Base-by-base conservation (phyloP, 345 rosid species). In the Arabidopsis arenosa region DNA sequence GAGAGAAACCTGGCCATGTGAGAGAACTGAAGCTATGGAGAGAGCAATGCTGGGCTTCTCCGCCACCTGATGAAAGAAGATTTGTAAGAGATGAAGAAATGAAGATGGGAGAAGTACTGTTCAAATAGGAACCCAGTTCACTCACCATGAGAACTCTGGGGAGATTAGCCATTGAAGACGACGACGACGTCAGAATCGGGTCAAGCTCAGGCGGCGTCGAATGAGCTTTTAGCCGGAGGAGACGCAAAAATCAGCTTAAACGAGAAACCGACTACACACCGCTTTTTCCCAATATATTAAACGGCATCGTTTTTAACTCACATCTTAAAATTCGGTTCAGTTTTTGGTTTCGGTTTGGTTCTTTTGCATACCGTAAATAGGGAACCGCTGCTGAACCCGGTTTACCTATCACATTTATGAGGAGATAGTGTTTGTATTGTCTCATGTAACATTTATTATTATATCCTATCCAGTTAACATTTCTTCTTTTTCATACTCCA, bases 11-110 rank as follows among this genome's bases (percentile, higher is more conserved):
- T 88, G 82, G 75, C 94, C 95, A 55, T 68, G 85, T 14, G 96
- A 90, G 80, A 91, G 92, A 12, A 81, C 89, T 36, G 96, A 83
- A 73, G 98, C 98, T 15, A 94, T 85, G 60, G 95, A 92, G 83
- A 79, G 82, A 13, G 98, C 98, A 52, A 94, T 92, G 85, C 97
- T 91, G 21, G 97, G 98, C 89, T 94, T 94, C 87, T 94, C 98
- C 10, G 98, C 97, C 61, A 94, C 93, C 98, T 86, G 85, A 35
- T 9, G 64, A 61, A 35, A 67, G 2, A 41, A 10, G n/a, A 40
- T 66, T 11, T 6, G 53, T 55, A 37, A 47, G 53, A 61, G 41
- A 59, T 5, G 32, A 15, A 8, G 43, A 41, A 62, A 13, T 49
- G 26, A 28, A 43, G 61, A 72, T 7, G 1, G 21, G 5, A 28